A percentile compares a stretch with the other conserved stretches of the same genome.
Evolutionary conservation across 2,329 filamentous ascomycete species (phyloP).

Genomic region (Lachnellula willkommii): DNA sequence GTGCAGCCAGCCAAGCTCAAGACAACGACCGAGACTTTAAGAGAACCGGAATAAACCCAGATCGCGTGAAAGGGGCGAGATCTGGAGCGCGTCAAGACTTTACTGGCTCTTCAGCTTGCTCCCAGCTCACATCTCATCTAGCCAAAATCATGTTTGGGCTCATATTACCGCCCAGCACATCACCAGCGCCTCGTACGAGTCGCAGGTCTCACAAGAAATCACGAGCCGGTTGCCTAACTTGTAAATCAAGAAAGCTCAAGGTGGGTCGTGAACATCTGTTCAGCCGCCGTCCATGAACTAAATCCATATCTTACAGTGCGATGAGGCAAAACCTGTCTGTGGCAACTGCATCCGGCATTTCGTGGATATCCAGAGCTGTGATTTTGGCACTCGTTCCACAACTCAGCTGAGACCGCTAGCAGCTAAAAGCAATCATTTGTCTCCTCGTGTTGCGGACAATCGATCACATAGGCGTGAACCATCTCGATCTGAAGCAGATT

Average conservation of each 20-base stretch:
- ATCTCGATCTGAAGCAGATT: not conserved
- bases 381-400: not conserved
- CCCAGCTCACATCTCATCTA: not conserved
- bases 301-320: conserved; percentile 3
- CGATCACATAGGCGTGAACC: not conserved
- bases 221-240: conserved; percentile 14
- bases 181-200: not conserved
- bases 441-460: not conserved
- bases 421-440: not conserved
- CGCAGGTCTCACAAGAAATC: conserved; percentile 20
- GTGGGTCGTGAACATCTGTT: conserved; percentile 1
- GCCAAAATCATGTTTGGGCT: conserved; percentile 7
- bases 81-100: not conserved
- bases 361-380: not conserved
- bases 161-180: conserved; percentile 3
- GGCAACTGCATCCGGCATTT: conserved; percentile 11
- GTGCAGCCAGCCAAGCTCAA: too few species aligned
- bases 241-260: conserved; percentile 21
- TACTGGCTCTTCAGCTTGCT: not conserved
- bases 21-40: too few species aligned
- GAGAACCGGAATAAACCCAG: too few species aligned
- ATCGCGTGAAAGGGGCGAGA: not conserved
- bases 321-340: conserved; percentile 12
- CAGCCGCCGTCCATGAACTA: not conserved
- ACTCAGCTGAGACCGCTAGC: not conserved